Base-by-base conservation (phyloP, 371 early-diverging fungal species). In the Mucor plumbeus region DNA sequence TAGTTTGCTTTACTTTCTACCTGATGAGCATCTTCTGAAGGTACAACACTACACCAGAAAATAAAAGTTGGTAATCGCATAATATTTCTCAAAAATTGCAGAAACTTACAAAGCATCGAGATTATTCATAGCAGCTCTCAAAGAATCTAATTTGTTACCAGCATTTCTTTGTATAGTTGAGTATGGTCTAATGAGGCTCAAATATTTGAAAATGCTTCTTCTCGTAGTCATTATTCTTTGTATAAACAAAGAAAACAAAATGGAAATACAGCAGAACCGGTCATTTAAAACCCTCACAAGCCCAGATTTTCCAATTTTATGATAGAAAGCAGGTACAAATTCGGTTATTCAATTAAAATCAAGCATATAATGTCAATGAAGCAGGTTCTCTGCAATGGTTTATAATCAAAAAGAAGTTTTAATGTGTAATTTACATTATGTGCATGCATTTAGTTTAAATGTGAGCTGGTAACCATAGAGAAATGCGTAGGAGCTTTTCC, bases 21-120 rank as follows among this genome's bases (percentile, higher is more conserved):
- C 88, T 97, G 97, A 76, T 98, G 98, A 7, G 98, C 95, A 72
- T 98, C 98, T 76, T 96, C 97, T 48, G 91, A 86, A 55, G 98
- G 97, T 19, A 98, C 84, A 53, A 96, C 86, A 76, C 94, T 87
- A 62, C 34, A 33, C 26, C 1, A 26, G 26, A 3, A 48, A 31
- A 15, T 15, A 6, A 5, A 31, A 41, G 4, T 35, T 8, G 15
- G 14, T 36, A 21, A 44, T 3, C 19, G 26, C 43, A 3, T 21
- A n/a, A 6, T n/a, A 34, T 41, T 17, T 1, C 1, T 15, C 4
- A 4, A 26, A 34, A 11, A 26, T 36, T 50, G 15, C 5, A 14
- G 13, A n/a, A 38, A 17, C 53, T 67, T 62, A 62, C 68, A 67
- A 55, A 21, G 68, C 68, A 47, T 67, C 68, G 13, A 67, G 31